Evolutionary conservation across 2,329 filamentous ascomycete species (phyloP).

Genomic region (Daldinia eschscholtzii): DNA sequence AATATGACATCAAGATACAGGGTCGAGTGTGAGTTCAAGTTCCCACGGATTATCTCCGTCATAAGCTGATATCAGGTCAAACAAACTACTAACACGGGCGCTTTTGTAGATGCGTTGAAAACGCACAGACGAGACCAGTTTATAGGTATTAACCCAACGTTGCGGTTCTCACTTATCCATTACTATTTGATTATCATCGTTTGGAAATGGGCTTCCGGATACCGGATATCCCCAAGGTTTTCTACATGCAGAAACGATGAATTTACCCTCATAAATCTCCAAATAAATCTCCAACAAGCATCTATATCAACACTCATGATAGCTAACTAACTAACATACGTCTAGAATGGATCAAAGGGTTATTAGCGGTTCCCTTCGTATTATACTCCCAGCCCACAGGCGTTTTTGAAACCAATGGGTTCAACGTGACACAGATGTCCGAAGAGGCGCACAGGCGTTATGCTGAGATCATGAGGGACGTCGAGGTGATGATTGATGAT

Average conservation of each 20-base stretch:
- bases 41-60: slow-evolving; percentile 7
- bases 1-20: slow-evolving; percentile 74
- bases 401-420: slow-evolving; percentile 77
- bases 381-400: slow-evolving; percentile 95
- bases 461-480: slow-evolving; percentile 93
- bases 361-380: slow-evolving; percentile 95
- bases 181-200: slow-evolving; percentile 2
- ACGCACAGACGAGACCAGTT: slow-evolving; percentile 93
- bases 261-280: background rate
- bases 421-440: slow-evolving; percentile 77
- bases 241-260: background rate
- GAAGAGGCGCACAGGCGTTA: slow-evolving; percentile 87
- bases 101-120: slow-evolving; percentile 70
- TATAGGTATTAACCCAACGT: slow-evolving; percentile 67
- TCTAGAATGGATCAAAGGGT: slow-evolving; percentile 93
- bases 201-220: background rate
- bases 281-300: background rate
- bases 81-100: slow-evolving; percentile 37
- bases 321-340: slow-evolving; percentile 35
- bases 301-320: background rate
- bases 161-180: slow-evolving; percentile 16
- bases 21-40: slow-evolving; percentile 75
- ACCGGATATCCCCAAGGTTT: slow-evolving; percentile 26
- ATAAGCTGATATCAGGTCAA: slow-evolving; percentile 11
- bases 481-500: slow-evolving; percentile 91